Conservation (phyloP, 1,139 yeast genomes). For the Zhuliangozyma blackwelliae region DNA sequence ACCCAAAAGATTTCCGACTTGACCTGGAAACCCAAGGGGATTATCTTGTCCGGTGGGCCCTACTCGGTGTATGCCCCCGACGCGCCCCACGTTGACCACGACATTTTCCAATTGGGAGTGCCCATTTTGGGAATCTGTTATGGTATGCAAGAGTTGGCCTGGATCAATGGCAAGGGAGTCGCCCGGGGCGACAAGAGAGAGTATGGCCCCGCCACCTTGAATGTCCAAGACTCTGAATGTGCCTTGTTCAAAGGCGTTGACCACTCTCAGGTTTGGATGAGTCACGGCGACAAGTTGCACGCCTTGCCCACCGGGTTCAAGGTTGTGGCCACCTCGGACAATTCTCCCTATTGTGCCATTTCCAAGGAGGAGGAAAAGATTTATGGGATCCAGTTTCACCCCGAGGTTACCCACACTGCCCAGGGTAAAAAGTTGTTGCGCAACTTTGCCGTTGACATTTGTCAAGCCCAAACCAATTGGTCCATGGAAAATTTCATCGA, state of each 20-base stretch:
- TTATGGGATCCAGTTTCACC: constrained; percentile 98
- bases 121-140: constrained; percentile 98
- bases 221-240: constrained; percentile 64
- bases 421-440: constrained; percentile 83
- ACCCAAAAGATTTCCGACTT: constrained; percentile 93
- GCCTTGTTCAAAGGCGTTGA: constrained; percentile 84
- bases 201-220: constrained; percentile 92
- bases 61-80: constrained; percentile 94
- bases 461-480: constrained; percentile 89
- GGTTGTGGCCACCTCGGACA: constrained; percentile 85
- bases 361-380: constrained; percentile 69
- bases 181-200: constrained; percentile 97
- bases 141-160: constrained; percentile 98
- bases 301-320: constrained; percentile 87
- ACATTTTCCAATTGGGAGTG: constrained; percentile 80
- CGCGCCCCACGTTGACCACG: constrained; percentile 97
- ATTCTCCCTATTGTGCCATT: constrained; percentile 95
- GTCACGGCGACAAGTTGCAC: constrained; percentile 94
- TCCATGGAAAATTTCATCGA: constrained; percentile 97
- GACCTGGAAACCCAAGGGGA: constrained; percentile 94
- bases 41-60: constrained; percentile 95
- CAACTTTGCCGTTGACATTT: constrained; percentile 90
- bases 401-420: constrained; percentile 95
- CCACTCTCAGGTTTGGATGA: constrained; percentile 98
- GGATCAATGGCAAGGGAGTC: constrained; percentile 96